These are phyloP conservation scores for Clarireedia homoeocarpa DNA, from an alignment of 2,329 filamentous ascomycete species.

Conservation along the genomic window DNA sequence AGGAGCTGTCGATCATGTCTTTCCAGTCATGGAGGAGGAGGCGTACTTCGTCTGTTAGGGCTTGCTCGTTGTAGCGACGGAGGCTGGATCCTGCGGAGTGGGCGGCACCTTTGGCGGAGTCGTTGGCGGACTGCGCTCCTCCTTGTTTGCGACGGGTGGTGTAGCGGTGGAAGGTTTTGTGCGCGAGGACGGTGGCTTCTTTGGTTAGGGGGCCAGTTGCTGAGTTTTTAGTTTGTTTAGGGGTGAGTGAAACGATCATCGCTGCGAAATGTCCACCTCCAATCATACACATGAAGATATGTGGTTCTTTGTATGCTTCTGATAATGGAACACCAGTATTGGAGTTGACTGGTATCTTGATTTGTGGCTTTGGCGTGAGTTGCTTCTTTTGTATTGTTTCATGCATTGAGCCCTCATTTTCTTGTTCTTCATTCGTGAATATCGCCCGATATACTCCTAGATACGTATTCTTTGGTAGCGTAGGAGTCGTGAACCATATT, in stretches of 20 bases:
- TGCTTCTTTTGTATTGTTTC: conserved; percentile 71
- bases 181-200: conserved; percentile 80
- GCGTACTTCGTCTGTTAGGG: conserved; percentile 81
- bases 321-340: conserved; percentile 51
- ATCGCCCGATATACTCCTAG: conserved; percentile 82
- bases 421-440: conserved; percentile 65
- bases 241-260: conserved; percentile 86
- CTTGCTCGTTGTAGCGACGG: conserved; percentile 89
- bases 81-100: conserved; percentile 89
- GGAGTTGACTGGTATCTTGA: conserved; percentile 39
- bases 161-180: conserved; percentile 97
- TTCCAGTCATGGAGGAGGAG: conserved; percentile 79
- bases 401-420: conserved; percentile 51
- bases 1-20: conserved; percentile 70
- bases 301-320: conserved; percentile 59
- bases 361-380: conserved; percentile 51
- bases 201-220: conserved; percentile 65
- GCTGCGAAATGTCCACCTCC: conserved; percentile 95
- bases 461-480: conserved; percentile 68
- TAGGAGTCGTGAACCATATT: conserved; percentile 75
- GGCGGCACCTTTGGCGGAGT: conserved; percentile 86
- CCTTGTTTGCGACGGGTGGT: conserved; percentile 95
- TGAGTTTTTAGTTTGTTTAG: conserved; percentile 61
- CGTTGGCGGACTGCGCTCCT: conserved; percentile 88
- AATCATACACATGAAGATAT: conserved; percentile 97